Evolutionary conservation across 148 eudicot genomes (phyloP).

Genomic region (Rhododendron ferrugineum): DNA sequence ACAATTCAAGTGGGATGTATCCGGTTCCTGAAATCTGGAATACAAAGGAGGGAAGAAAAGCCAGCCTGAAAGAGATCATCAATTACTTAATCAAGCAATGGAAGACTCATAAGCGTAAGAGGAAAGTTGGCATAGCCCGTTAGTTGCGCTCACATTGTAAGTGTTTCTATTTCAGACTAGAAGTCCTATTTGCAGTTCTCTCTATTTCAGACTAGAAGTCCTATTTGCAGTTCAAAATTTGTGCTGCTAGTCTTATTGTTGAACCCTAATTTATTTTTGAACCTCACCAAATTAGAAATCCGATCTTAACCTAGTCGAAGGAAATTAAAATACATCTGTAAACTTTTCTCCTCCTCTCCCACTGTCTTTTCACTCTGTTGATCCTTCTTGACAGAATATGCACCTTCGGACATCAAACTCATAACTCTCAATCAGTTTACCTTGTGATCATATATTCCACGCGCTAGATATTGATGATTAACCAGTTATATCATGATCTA

Average conservation of each 20-base stretch:
- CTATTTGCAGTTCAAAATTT: background rate
- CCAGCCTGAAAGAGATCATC: constrained; percentile 45
- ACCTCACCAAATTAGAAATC: background rate
- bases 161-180: background rate
- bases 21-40: constrained; percentile 47
- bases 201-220: too few species aligned
- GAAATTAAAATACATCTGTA: background rate
- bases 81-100: constrained; percentile 31
- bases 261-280: background rate
- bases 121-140: background rate
- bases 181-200: too few species aligned
- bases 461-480: background rate
- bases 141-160: background rate
- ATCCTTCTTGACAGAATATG: background rate
- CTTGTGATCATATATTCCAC: background rate
- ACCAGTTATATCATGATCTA: background rate
- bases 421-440: background rate
- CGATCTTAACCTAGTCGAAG: background rate
- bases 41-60: constrained; percentile 41
- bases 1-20: constrained; percentile 58
- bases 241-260: background rate
- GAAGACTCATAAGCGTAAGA: constrained; percentile 37
- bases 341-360: background rate
- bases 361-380: background rate
- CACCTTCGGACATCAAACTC: background rate